A percentile compares a stretch with the other conserved stretches of the same genome.
Conservation (phyloP, 305 asterid species). For the Fraxinus dipetala region DNA sequence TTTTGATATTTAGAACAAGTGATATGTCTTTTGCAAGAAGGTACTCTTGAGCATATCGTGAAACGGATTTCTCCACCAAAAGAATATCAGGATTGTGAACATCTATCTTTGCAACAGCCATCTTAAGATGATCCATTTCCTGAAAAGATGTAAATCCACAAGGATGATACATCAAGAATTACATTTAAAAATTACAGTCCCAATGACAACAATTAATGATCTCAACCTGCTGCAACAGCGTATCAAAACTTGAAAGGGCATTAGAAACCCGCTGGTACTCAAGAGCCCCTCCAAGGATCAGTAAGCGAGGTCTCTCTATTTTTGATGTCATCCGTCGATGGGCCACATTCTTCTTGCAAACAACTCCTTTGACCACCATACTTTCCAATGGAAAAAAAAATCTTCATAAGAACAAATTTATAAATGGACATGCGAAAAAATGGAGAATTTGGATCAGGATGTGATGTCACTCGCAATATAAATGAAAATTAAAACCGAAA, state of each 20-base stretch:
- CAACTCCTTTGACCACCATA: slow-evolving; percentile 83
- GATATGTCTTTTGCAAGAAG: slow-evolving; percentile 88
- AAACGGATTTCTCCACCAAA: slow-evolving; percentile 97
- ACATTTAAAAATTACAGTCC: not conserved
- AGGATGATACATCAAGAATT: slow-evolving; percentile 23
- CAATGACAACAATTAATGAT: slow-evolving; percentile 22
- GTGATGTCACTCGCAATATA: not conserved
- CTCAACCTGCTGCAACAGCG: slow-evolving; percentile 90
- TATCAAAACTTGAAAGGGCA: slow-evolving; percentile 89
- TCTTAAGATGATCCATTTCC: slow-evolving; percentile 99
- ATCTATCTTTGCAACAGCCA: slow-evolving; percentile 95
- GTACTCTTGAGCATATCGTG: slow-evolving; percentile 93
- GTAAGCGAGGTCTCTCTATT: slow-evolving; percentile 78
- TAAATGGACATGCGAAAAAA: slow-evolving; percentile 10
- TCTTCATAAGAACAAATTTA: slow-evolving; percentile 24
- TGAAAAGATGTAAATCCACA: slow-evolving; percentile 31
- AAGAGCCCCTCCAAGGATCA: slow-evolving; percentile 95
- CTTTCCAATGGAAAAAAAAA: slow-evolving; percentile 38
- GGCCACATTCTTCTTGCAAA: slow-evolving; percentile 93
- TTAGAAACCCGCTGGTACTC: slow-evolving; percentile 94
- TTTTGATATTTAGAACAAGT: slow-evolving; percentile 87
- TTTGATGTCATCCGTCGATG: slow-evolving; percentile 92
- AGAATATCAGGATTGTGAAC: slow-evolving; percentile 85
- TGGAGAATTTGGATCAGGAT: slow-evolving; percentile 7
- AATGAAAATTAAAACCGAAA: not conserved